phyloP scores from a whole-genome alignment of 352 stramenopile species.

The Albugo candida region DNA sequence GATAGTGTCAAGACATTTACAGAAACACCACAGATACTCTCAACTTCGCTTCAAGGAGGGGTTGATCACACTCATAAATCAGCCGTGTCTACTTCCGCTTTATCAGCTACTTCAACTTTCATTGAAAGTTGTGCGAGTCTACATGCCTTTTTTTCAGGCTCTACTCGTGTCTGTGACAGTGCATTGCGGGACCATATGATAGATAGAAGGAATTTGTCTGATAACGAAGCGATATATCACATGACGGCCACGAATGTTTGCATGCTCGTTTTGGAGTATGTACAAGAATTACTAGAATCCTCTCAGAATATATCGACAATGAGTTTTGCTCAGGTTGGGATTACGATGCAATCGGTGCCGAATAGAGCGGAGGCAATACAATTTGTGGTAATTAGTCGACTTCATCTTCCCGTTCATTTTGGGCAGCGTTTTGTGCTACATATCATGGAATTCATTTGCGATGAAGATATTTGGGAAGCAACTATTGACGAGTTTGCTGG shows the following conservation, averaged over 20 bases:
- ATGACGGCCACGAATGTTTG: conserved; percentile 25
- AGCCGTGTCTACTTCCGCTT: neutral
- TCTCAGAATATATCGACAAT: conserved; percentile 22
- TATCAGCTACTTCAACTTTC: neutral
- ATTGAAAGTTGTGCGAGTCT: neutral
- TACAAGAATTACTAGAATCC: conserved; percentile 38
- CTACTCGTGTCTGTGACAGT: neutral
- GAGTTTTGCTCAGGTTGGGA: conserved; percentile 32
- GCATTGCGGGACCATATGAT: neutral
- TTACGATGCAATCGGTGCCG: conserved; percentile 39
- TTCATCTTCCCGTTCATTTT: conserved; percentile 44
- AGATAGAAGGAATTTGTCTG: neutral
- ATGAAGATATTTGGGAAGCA: conserved; percentile 55
- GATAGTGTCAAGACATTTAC: too few species aligned
- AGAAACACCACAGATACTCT: too few species aligned
- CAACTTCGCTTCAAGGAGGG: too few species aligned
- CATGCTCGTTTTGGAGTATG: conserved; percentile 28
- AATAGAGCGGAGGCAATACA: conserved; percentile 47
- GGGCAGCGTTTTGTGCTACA: conserved; percentile 39
- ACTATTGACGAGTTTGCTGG: conserved; percentile 32
- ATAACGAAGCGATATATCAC: neutral
- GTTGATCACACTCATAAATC: too few species aligned
- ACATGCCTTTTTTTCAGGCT: neutral
- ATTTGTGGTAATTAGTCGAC: conserved; percentile 23
- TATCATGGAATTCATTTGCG: conserved; percentile 39